These are phyloP conservation scores for Pseudogymnoascus sp. DNA, from an alignment of 2,329 filamentous ascomycete genomes.

Conservation along the genomic window DNA sequence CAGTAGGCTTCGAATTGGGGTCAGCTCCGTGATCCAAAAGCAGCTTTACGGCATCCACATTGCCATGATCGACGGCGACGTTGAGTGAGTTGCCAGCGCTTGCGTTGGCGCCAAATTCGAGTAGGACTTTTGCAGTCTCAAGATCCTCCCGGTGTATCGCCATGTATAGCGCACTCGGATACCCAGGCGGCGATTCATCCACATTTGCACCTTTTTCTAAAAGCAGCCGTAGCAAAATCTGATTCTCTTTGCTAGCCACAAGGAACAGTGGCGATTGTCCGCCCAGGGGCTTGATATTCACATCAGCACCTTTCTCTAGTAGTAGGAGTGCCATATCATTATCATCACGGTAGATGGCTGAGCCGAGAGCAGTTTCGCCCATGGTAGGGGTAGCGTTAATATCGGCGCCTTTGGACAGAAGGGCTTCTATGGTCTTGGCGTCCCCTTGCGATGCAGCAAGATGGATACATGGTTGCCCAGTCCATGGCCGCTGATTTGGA, in stretches of 20 bases:
- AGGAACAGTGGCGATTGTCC: conserved; percentile 15
- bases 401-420: background rate
- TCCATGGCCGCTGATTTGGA: conserved; percentile 2
- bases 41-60: conserved; percentile 12
- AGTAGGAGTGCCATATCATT: conserved; percentile 11
- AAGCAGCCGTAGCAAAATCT: conserved; percentile 11
- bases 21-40: conserved; percentile 13
- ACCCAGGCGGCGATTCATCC: conserved; percentile 11
- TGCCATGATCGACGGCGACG: conserved; percentile 11
- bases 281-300: conserved; percentile 10
- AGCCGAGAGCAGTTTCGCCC: conserved; percentile 6
- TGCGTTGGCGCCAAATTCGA: background rate
- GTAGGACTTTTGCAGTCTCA: background rate
- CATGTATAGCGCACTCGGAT: background rate
- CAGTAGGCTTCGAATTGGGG: conserved; percentile 1
- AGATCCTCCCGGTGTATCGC: background rate
- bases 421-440: background rate
- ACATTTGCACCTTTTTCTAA: conserved; percentile 14
- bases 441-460: background rate
- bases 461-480: background rate
- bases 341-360: conserved; percentile 11
- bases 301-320: conserved; percentile 10
- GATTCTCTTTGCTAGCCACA: conserved; percentile 13
- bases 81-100: conserved; percentile 8
- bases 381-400: background rate